phyloP scores from a whole-genome alignment of 2,329 filamentous ascomycete species.

The Trichothecium roseum region DNA sequence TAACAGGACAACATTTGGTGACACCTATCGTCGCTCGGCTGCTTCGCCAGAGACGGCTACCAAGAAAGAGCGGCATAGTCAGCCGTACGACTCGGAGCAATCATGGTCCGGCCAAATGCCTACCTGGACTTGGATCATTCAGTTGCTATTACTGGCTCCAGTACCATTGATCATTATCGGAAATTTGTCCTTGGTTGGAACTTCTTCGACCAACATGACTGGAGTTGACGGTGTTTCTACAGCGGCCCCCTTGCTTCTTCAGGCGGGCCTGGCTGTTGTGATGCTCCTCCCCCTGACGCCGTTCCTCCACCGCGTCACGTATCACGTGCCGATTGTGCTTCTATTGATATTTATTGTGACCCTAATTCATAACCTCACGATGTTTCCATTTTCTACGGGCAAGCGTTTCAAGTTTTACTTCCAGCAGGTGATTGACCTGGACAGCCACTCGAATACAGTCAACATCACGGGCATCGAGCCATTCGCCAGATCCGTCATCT shows the following conservation, averaged over 20 bases:
- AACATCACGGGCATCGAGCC: conserved; percentile 57
- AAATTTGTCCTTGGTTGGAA: conserved; percentile 64
- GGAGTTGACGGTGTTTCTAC: conserved; percentile 71
- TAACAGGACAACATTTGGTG: conserved; percentile 41
- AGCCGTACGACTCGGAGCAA: conserved; percentile 63
- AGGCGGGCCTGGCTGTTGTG: conserved; percentile 58
- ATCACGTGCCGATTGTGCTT: conserved; percentile 70
- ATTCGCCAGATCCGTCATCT: conserved; percentile 57
- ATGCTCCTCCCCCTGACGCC: conserved; percentile 69
- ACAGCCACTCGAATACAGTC: conserved; percentile 58
- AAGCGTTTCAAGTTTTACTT: conserved; percentile 84
- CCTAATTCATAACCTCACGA: conserved; percentile 73
- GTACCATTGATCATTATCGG: conserved; percentile 68
- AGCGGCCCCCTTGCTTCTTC: conserved; percentile 59
- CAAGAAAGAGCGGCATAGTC: conserved; percentile 11
- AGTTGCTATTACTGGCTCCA: conserved; percentile 72
- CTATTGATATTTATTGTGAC: conserved; percentile 64
- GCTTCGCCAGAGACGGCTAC: conserved; percentile 13
- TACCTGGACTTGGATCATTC: conserved; percentile 77
- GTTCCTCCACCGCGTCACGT: conserved; percentile 77
- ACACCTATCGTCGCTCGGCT: conserved; percentile 42
- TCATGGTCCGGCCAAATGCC: conserved; percentile 73
- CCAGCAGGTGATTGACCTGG: conserved; percentile 69
- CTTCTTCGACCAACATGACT: conserved; percentile 67
- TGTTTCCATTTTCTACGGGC: conserved; percentile 77